Base-by-base conservation (phyloP, 331 rosid genomes). In the Erythrophleum ivorense region DNA sequence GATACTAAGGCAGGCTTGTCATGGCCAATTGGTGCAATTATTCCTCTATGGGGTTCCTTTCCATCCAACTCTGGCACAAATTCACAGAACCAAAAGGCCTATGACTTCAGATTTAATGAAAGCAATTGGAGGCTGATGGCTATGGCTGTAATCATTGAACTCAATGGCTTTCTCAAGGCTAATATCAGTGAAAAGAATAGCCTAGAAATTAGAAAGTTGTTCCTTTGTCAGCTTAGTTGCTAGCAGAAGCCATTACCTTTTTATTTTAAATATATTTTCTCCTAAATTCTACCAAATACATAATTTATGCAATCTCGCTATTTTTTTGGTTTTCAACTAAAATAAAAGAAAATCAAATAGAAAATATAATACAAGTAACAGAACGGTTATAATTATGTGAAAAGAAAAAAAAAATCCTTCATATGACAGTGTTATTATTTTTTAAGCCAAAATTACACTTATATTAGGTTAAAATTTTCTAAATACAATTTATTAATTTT, bases 11-110 rank as follows among this genome's bases (percentile, higher is more conserved):
- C 91, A 86, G 97, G 97, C 80, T 87, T 93, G 88, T 93, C 99
- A 78, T 95, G 93, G 90, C 97, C 87, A 71, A 95, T 88, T 45
- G 99, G 93, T n/a, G 97, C 99, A 85, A 95, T 93, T 43, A 95
- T 95, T 77, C 99, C 97, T 7, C 92, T 86, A 83, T 92, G 97
- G 5, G 98, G 99, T 36, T 95, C 95, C 82, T 95, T 93, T 71
- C 98, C 98, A 85, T 90, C 94, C 82, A 95, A 95, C 80, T 86
- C 94, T 2, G 98, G 97, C 76, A 97, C 98, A 78, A 95, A 95
- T 88, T 95, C 98, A 85, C 90, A 4, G 92, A 90, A 81, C 98
- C 98, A 85, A 95, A 95, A 78, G 93, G 77, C 98, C 98, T 81
- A 97, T 89, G 29, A 92, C 98, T 91, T 95, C 98, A 64, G 94